phyloP scores from a whole-genome alignment of 441 rosid genomes.

The California macrophylla region DNA sequence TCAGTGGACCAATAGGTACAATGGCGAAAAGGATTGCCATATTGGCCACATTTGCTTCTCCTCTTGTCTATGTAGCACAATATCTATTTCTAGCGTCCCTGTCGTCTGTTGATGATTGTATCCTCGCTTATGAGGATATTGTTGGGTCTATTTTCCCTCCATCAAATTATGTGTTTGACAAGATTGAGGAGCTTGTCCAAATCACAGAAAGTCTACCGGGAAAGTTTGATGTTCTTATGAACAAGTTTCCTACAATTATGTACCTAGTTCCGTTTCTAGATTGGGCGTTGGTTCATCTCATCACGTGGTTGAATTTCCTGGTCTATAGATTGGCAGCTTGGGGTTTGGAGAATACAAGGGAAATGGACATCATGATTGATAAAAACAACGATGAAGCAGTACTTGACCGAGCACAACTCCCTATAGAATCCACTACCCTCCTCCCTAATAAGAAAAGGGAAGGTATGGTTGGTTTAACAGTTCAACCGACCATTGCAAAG shows the following conservation, averaged over 20 bases:
- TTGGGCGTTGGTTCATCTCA: constrained; percentile 21
- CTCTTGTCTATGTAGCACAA: constrained; percentile 24
- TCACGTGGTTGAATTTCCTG: constrained; percentile 34
- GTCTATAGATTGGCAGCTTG: constrained; percentile 20
- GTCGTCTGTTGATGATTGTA: constrained; percentile 34
- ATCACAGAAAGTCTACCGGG: constrained; percentile 38
- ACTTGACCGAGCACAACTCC: constrained; percentile 10
- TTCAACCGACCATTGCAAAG: neutral
- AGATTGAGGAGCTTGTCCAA: constrained; percentile 28
- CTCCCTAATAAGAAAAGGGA: neutral
- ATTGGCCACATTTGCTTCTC: constrained; percentile 16
- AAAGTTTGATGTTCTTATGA: constrained; percentile 30
- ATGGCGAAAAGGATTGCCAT: constrained; percentile 19
- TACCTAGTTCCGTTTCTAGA: constrained; percentile 29
- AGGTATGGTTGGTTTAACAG: neutral
- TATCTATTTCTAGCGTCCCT: constrained; percentile 29
- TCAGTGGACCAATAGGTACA: constrained; percentile 26
- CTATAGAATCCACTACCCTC: neutral
- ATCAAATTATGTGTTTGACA: constrained; percentile 31
- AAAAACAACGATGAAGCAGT: constrained; percentile 13
- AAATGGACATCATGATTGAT: constrained; percentile 41
- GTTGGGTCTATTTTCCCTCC: constrained; percentile 44
- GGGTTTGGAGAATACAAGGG: constrained; percentile 25
- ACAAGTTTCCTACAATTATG: constrained; percentile 26
- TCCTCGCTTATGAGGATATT: constrained; percentile 31